Conservation (phyloP, 1,284 basidiomycete genomes). For the Ustilago bromivora region DNA sequence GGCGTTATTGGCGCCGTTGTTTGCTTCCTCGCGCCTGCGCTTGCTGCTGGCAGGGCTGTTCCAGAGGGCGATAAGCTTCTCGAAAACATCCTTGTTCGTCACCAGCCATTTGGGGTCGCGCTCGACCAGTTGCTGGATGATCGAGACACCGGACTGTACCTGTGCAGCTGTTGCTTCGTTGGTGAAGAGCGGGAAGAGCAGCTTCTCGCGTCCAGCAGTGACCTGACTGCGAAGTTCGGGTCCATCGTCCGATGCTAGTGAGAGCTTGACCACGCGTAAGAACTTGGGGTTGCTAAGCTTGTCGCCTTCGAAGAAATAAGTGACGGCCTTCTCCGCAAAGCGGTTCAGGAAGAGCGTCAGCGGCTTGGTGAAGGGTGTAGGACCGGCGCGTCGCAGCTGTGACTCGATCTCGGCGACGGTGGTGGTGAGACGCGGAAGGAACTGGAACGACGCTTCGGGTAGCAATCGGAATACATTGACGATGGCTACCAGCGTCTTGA, state of each 20-base stretch:
- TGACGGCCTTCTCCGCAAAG: constrained; percentile 85
- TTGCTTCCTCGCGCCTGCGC: constrained; percentile 57
- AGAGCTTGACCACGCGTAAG: constrained; percentile 60
- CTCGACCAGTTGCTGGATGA: constrained; percentile 82
- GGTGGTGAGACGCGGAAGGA: constrained; percentile 86
- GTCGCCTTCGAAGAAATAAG: constrained; percentile 79
- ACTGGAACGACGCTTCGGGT: constrained; percentile 86
- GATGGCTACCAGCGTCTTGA: constrained; percentile 90
- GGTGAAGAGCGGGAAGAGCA: constrained; percentile 59
- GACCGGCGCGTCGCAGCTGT: constrained; percentile 87
- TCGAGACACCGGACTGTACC: constrained; percentile 73
- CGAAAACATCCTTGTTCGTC: constrained; percentile 63
- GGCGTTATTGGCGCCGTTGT: constrained; percentile 44
- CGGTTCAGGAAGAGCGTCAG: constrained; percentile 90
- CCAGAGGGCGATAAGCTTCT: constrained; percentile 69
- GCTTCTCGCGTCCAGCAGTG: constrained; percentile 38
- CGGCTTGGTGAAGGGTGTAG: constrained; percentile 93
- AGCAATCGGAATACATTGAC: constrained; percentile 97
- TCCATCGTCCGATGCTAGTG: constrained; percentile 60
- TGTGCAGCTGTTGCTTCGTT: constrained; percentile 45
- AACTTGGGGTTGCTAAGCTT: constrained; percentile 75
- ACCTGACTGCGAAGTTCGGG: constrained; percentile 60
- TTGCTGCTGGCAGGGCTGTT: constrained; percentile 54
- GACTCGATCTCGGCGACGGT: constrained; percentile 93
- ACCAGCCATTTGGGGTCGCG: constrained; percentile 80